These are phyloP conservation scores for Polyporus arcularius DNA, from an alignment of 768 basidiomycete species.

Conservation along the genomic window DNA sequence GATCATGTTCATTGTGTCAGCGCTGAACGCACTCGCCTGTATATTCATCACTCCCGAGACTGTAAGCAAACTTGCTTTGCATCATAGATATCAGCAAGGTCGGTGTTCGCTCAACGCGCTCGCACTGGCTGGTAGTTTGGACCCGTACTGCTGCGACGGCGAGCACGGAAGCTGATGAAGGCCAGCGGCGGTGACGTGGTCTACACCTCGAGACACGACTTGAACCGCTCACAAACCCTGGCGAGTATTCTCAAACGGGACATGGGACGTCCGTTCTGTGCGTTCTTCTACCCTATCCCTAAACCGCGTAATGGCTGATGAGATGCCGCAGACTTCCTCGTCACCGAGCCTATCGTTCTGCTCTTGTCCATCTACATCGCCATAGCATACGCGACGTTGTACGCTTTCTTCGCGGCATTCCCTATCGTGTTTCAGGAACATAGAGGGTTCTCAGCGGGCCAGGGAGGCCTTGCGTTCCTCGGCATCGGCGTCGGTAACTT, in stretches of 20 bases:
- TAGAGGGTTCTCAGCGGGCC: constrained; percentile 51
- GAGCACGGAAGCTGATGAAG: constrained; percentile 46
- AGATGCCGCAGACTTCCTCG: constrained; percentile 47
- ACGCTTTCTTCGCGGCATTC: constrained; percentile 65
- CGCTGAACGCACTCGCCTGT: constrained; percentile 44
- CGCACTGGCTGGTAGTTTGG: constrained; percentile 45
- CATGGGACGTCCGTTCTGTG: constrained; percentile 58
- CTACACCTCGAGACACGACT: constrained; percentile 55
- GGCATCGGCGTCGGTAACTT: constrained; percentile 62
- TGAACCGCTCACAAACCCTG: constrained; percentile 43
- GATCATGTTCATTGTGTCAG: constrained; percentile 60
- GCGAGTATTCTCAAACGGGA: constrained; percentile 46
- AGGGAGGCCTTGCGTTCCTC: constrained; percentile 63
- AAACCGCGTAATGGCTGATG: background rate
- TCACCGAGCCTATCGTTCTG: constrained; percentile 65
- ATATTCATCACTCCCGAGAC: constrained; percentile 60
- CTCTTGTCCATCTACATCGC: constrained; percentile 59
- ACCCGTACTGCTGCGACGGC: constrained; percentile 57
- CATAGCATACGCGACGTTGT: constrained; percentile 62
- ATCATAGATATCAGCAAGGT: background rate
- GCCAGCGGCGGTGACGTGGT: constrained; percentile 41
- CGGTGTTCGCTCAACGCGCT: background rate
- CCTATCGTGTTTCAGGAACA: constrained; percentile 60
- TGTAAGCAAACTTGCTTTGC: constrained; percentile 30
- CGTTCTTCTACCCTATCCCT: constrained; percentile 14